Percentiles rank a stretch among this genome's conserved stretches.
Conservation (phyloP, 352 stramenopile genomes). For the Pythium brachiatum region DNA sequence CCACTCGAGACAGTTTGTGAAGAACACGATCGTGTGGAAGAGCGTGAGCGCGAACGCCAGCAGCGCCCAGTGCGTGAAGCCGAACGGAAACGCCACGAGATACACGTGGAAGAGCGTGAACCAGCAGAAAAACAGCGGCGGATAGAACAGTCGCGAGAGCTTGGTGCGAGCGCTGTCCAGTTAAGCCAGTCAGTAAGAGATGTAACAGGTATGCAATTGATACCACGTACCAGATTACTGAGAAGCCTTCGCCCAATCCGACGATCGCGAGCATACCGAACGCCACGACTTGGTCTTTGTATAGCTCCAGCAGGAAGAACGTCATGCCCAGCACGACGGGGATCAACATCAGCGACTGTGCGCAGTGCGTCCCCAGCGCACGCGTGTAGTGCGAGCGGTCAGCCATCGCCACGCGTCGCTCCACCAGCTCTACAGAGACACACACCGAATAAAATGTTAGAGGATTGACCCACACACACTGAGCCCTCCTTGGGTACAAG, state of each 20-base stretch:
- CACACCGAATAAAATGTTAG: no score
- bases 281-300: slow-evolving; percentile 90
- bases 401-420: slow-evolving; percentile 69
- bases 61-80: slow-evolving; percentile 91
- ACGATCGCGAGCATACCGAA: slow-evolving; percentile 90
- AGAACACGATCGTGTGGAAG: slow-evolving; percentile 61
- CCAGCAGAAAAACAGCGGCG: slow-evolving; percentile 90
- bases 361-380: slow-evolving; percentile 75
- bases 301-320: slow-evolving; percentile 96
- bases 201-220: neutral
- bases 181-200: no score
- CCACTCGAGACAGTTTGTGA: slow-evolving; percentile 70
- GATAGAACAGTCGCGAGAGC: slow-evolving; percentile 81
- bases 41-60: slow-evolving; percentile 33
- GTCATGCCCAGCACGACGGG: slow-evolving; percentile 95
- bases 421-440: slow-evolving; percentile 60
- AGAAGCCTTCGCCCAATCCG: slow-evolving; percentile 90
- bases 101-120: slow-evolving; percentile 96
- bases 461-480: no score
- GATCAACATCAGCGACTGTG: slow-evolving; percentile 92
- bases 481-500: no score
- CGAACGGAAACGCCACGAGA: slow-evolving; percentile 92
- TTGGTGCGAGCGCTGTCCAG: slow-evolving; percentile 57
- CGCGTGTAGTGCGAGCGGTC: slow-evolving; percentile 27
- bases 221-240: slow-evolving; percentile 65